Base-by-base conservation (phyloP, 805 yeast species). In the Cyberlindnera misumaiensis region DNA sequence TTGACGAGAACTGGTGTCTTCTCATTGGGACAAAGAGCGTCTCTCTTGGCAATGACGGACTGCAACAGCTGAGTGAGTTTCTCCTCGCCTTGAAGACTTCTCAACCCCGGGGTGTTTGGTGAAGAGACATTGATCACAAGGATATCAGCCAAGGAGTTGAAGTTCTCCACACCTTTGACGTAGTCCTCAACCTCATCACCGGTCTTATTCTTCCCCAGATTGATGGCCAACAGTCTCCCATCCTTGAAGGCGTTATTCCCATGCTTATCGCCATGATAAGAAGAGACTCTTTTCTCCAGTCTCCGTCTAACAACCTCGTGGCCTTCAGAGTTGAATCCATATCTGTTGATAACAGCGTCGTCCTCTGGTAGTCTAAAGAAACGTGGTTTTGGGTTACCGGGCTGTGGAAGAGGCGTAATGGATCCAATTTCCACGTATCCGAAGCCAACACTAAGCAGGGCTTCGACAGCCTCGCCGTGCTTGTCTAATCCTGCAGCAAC, bases 401-500 rank as follows among this genome's bases (percentile, higher is more conserved):
- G 87, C 63, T 90, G 97, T 0, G 97, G 85, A 48, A 72, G 65
- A 4, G 97, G 97, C 6, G 97, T 90, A 35, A 90, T 79, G 3
- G 95, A 84, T 2, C 97, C 97, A 43, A 90, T 74, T 62, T 90
- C 97, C 47, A 87, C 93, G 59, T 86, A 86, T 12, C 90, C 77
- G 53, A 89, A 89, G 2, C 97, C 97, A 39, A 73, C 56, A 46
- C 79, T 70, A 49, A 81, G 80, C 42, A 90, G 68, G 0, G 88
- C 65, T 51, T 90, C 97, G 48, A 90, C 77, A 15, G 86, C 95
- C 55, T 87, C 95, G 37, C 86, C 97, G 53, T 89, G 81, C 63
- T 90, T 90, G 61, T 90, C 97, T 47, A 90, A 73, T 11, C 97
- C 97, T 18, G 97, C 97, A 35, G 97, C 97, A 51, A 89, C 71